Base-by-base conservation (phyloP, 441 rosid genomes). In the Eugenia klotzschiana region DNA sequence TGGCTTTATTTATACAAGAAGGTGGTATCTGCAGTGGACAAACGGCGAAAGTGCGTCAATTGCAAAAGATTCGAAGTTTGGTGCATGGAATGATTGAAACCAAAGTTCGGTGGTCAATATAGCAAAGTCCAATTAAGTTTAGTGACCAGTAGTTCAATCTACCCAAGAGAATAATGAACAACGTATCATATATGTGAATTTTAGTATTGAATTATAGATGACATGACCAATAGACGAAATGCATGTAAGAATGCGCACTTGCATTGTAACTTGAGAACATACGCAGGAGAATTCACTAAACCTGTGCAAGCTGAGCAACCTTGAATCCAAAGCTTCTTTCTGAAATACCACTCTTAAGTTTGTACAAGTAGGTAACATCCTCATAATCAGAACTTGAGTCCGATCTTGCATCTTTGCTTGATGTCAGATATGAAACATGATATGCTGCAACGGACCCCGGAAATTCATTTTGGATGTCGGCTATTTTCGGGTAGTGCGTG, bases 291-390 rank as follows among this genome's bases (percentile, higher is more conserved):
- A 79, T 6, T 51, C 56, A 73, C 72, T 82, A 82, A 23, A 93
- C 99, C 97, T 94, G 96, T 29, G 98, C 98, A 80, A 96, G 94
- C 88, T 91, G 91, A 25, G 98, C 98, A 84, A 96, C 98, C 87
- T 93, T 96, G 85, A 95, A 92, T 74, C 97, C 98, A 43, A 95
- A 96, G 89, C 99, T 96, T 89, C 91, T 91, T 83, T 89, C 94
- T 49, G 95, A 93, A 87, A 96, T 90, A 88, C 99, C 97, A 60
- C 91, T 89, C 80, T 87, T 95, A 85, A 96, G 93, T 92, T 93
- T 96, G 87, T 95, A 95, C 43, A 96, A 92, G 89, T 95, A 96
- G 74, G 97, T 95, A 83, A 95, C 93, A 87, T 92, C 94, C 86
- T 92, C 94, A 69, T 87, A 89, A 87, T 87, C 90, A 81, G 84